phyloP scores from a whole-genome alignment of 257 asterid genomes.

The Petrea volubilis region DNA sequence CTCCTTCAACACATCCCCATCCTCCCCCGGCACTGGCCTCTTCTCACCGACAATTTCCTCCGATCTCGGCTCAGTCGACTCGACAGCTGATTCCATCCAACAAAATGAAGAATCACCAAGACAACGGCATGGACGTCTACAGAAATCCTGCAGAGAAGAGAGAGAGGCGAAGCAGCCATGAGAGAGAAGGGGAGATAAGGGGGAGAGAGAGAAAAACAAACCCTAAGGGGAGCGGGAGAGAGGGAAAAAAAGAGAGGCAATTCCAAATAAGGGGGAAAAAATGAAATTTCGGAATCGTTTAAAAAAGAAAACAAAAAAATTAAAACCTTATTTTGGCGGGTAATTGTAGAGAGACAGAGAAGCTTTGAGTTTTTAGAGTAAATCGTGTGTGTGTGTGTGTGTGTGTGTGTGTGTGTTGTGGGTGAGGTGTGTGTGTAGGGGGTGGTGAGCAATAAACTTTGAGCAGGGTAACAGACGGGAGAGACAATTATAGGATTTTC shows the following conservation, averaged over 20 bases:
- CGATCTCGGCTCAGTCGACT: slow-evolving; percentile 46
- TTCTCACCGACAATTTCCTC: slow-evolving; percentile 55
- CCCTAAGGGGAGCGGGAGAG: slow-evolving; percentile 34
- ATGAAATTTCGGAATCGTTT: slow-evolving; percentile 37
- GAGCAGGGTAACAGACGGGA: slow-evolving; percentile 48
- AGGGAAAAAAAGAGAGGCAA: slow-evolving; percentile 25
- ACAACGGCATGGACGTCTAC: slow-evolving; percentile 8
- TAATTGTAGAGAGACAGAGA: slow-evolving; percentile 50
- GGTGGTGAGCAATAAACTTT: slow-evolving; percentile 31
- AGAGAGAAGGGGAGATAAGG: slow-evolving; percentile 24
- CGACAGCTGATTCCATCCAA: too few species aligned
- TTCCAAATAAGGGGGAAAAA: too few species aligned
- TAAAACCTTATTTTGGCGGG: slow-evolving; percentile 73
- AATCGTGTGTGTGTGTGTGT: too few species aligned
- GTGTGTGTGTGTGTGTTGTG: not conserved
- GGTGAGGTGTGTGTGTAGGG: not conserved
- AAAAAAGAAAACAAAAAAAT: slow-evolving; percentile 38
- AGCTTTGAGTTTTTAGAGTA: slow-evolving; percentile 37
- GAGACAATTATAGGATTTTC: too few species aligned
- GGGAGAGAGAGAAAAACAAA: too few species aligned
- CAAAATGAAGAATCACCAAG: too few species aligned
- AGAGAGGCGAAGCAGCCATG: slow-evolving; percentile 46
- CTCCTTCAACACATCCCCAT: slow-evolving; percentile 31
- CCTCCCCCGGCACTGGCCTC: slow-evolving; percentile 52
- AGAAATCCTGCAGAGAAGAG: slow-evolving; percentile 42